A percentile compares a stretch with the other conserved stretches of the same genome.
Conservation (phyloP, 257 asterid genomes). For the Solanum paucissectum region DNA sequence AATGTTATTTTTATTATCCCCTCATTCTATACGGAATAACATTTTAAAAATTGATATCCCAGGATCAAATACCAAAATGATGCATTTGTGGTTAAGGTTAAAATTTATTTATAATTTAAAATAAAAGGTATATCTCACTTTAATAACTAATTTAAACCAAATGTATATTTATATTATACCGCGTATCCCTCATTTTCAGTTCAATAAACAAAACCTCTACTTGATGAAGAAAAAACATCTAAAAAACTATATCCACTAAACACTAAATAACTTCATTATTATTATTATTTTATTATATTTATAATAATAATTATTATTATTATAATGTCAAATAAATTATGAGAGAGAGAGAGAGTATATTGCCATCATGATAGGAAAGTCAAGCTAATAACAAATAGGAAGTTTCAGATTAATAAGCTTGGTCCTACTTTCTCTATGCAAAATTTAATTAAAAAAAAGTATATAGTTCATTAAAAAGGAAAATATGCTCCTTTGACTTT, state of each 20-base stretch:
- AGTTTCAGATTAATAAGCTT: not conserved
- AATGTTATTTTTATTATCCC: not conserved
- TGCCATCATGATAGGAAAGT: not conserved
- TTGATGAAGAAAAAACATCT: not conserved
- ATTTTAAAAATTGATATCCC: not conserved
- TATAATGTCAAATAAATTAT: not conserved
- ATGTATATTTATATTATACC: not conserved
- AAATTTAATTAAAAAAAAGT: not conserved
- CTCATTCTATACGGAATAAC: not conserved
- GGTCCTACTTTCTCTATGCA: not conserved
- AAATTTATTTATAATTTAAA: no score
- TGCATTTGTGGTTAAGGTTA: not conserved
- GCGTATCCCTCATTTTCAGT: not conserved
- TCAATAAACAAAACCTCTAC: not conserved
- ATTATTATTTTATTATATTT: no score
- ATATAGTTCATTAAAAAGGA: not conserved
- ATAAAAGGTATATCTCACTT: not conserved
- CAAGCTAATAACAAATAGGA: not conserved
- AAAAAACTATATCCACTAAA: not conserved
- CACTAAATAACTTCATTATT: not conserved
- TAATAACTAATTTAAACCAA: not conserved
- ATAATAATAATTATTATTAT: not conserved
- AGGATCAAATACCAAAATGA: not conserved
- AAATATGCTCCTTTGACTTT: not conserved
- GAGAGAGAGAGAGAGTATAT: not conserved